Evolutionary conservation across 2,329 filamentous ascomycete genomes (phyloP).

Genomic region (Sphaerulina musiva): DNA sequence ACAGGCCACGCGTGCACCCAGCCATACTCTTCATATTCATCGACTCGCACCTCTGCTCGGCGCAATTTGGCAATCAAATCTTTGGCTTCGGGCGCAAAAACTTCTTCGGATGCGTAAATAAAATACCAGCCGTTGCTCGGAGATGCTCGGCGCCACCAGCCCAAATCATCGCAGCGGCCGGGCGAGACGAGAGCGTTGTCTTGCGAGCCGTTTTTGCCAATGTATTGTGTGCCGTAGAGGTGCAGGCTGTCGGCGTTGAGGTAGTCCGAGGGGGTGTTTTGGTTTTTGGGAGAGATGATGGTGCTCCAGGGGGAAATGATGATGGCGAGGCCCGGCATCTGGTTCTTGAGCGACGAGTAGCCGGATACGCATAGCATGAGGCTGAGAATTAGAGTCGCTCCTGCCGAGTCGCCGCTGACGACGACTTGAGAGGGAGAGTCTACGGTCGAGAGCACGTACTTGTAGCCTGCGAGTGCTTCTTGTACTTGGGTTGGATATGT

Average conservation of each 20-base stretch:
- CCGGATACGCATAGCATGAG: slow-evolving; percentile 62
- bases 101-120: slow-evolving; percentile 68
- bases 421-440: slow-evolving; percentile 57
- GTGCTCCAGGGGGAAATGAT: slow-evolving; percentile 78
- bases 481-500: slow-evolving; percentile 67
- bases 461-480: slow-evolving; percentile 64
- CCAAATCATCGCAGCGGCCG: slow-evolving; percentile 59
- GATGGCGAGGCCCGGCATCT: slow-evolving; percentile 55
- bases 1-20: slow-evolving; percentile 81
- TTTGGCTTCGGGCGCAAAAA: slow-evolving; percentile 65
- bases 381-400: slow-evolving; percentile 65
- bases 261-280: slow-evolving; percentile 67
- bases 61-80: slow-evolving; percentile 52
- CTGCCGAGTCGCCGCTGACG: slow-evolving; percentile 73
- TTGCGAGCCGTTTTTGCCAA: slow-evolving; percentile 45
- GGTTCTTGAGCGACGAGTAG: slow-evolving; percentile 38
- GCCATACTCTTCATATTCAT: slow-evolving; percentile 54
- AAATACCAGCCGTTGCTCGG: slow-evolving; percentile 63
- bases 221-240: slow-evolving; percentile 64
- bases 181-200: slow-evolving; percentile 61
- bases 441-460: slow-evolving; percentile 57
- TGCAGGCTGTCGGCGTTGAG: slow-evolving; percentile 61
- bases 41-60: slow-evolving; percentile 50
- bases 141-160: slow-evolving; percentile 60
- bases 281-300: slow-evolving; percentile 61